Evolutionary conservation across 1,284 basidiomycete genomes (phyloP).

Genomic region (Veloboletus limbatus): DNA sequence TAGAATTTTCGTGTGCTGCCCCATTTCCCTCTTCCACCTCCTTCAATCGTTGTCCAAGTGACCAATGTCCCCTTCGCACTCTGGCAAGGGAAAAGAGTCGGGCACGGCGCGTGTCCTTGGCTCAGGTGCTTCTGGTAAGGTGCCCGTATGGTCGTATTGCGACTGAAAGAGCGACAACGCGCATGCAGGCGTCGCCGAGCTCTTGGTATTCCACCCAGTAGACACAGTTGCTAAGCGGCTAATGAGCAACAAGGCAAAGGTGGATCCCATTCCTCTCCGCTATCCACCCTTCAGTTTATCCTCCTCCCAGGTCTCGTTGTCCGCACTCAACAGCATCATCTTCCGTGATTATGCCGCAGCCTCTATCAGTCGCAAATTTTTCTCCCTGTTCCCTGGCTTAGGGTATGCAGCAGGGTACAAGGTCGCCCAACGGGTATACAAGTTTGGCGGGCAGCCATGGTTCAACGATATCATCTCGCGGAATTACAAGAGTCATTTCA

Average conservation of each 20-base stretch:
- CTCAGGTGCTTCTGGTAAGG: conserved; percentile 82
- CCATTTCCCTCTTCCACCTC: not conserved
- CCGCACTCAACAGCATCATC: conserved; percentile 71
- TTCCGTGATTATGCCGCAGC: conserved; percentile 86
- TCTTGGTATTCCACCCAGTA: conserved; percentile 88
- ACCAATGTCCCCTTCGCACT: conserved; percentile 61
- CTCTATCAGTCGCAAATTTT: conserved; percentile 65
- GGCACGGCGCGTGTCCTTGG: conserved; percentile 89
- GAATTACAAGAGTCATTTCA: conserved; percentile 77
- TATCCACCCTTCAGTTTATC: not conserved
- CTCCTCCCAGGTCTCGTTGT: conserved; percentile 53
- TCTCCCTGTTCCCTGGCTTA: conserved; percentile 95
- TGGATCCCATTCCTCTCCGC: conserved; percentile 22
- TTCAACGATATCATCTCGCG: conserved; percentile 90
- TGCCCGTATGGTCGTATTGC: not conserved
- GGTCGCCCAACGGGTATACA: conserved; percentile 90
- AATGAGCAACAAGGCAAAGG: conserved; percentile 94
- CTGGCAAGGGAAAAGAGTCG: conserved; percentile 78
- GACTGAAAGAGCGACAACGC: conserved; percentile 8
- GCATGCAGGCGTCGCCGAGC: conserved; percentile 85
- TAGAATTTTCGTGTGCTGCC: not conserved
- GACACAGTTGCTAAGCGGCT: conserved; percentile 97
- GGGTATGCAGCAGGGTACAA: conserved; percentile 99
- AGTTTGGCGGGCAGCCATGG: conserved; percentile 98
- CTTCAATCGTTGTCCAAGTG: too few relatives aligned